Evolutionary conservation across 352 stramenopile genomes (phyloP).

Genomic region (Phytophthora fragariae): DNA sequence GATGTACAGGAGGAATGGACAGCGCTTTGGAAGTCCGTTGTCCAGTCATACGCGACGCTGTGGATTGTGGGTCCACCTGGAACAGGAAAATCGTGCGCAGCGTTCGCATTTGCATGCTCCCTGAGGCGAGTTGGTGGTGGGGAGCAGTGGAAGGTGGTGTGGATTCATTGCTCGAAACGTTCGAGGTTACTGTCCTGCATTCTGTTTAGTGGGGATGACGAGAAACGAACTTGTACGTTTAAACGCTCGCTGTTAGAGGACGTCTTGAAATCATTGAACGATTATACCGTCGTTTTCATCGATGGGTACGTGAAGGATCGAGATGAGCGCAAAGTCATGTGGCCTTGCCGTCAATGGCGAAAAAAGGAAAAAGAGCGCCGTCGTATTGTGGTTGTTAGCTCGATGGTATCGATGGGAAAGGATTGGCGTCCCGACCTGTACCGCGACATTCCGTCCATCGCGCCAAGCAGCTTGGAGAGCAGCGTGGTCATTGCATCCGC

Average conservation of each 20-base stretch:
- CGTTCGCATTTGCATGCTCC: constrained; percentile 26
- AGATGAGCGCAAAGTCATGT: too few relatives aligned
- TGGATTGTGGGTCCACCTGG: constrained; percentile 25
- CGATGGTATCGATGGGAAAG: too few relatives aligned
- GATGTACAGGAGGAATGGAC: background rate
- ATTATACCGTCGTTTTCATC: constrained; percentile 11
- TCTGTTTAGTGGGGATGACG: constrained; percentile 8
- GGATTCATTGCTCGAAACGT: constrained; percentile 3
- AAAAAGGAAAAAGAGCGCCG: too few relatives aligned
- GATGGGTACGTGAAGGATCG: background rate
- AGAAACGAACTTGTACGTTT: constrained; percentile 8
- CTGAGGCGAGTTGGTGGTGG: constrained; percentile 4
- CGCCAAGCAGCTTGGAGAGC: too few relatives aligned
- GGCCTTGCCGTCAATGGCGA: too few relatives aligned
- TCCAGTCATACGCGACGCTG: background rate
- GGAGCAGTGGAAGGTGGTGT: constrained; percentile 18
- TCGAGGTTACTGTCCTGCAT: background rate
- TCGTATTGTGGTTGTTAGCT: too few relatives aligned
- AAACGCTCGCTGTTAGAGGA: background rate
- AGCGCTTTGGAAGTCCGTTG: background rate
- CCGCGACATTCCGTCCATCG: too few relatives aligned
- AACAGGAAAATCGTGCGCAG: constrained; percentile 15
- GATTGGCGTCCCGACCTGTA: too few relatives aligned
- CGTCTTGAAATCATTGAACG: constrained; percentile 1
- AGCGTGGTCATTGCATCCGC: too few relatives aligned